Base-by-base conservation (phyloP, 352 stramenopile species). In the Phytophthora pistaciae region DNA sequence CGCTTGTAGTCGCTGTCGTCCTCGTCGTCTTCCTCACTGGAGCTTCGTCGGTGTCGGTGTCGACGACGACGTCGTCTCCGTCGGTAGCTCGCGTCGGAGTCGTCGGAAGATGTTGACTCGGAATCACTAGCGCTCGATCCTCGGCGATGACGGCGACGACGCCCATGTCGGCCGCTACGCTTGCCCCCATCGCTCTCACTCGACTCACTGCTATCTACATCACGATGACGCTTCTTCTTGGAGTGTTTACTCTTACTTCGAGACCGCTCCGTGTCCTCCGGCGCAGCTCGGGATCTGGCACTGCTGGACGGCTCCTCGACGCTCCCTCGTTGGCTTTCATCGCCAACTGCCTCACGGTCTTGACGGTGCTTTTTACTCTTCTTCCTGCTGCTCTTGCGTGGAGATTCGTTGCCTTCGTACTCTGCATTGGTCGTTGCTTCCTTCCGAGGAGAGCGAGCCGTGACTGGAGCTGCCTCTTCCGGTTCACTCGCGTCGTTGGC, bases 331-430 rank as follows among this genome's bases (percentile, higher is more conserved):
- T 23, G 6, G 27, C 48, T 53, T 8, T 78, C 75, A n/a, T 64
- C 60, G 0, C 29, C 29, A 0, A 31, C 59, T 14, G 50, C 63
- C 3, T 84, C 77, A 21, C 74, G 70, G 33, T 74, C 71, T 40
- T 67, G 63, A 25, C 77, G 79, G 63, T 78, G 82, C 21, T 91
- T 81, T 46, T 72, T 69, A 16, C 64, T 70, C 42, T 92, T 92
- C 59, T 93, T 92, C 68, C 90, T 91, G 44, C 79, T 86, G 48
- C 79, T 86, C 63, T 92, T 93, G 14, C 78, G 80, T 8, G 85
- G 80, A 49, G 82, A 88, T 20, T 91, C 80, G 13, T 44, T 69
- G 16, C 42, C 64, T 50, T 81, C 70, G 18, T 77, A 64, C 5
- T 73, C 78, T 33, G 57, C 61, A 14, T 64, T 66, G 14, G 79